Evolutionary conservation across 2,329 filamentous ascomycete genomes (phyloP).

Genomic region (Aspergillus arachidicola): DNA sequence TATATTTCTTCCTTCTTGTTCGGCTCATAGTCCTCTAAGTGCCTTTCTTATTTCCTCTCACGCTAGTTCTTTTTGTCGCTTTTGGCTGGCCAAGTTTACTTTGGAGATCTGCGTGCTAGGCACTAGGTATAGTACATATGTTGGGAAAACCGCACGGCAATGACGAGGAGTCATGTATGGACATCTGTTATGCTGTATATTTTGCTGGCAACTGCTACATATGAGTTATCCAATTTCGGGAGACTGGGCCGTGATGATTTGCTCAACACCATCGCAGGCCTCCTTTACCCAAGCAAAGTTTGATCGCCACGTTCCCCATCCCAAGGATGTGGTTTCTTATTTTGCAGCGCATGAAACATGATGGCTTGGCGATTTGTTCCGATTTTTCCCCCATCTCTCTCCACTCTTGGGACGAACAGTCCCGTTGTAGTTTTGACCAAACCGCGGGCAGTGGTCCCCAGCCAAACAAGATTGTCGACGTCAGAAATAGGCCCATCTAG

Average conservation of each 20-base stretch:
- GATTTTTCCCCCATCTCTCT: neutral
- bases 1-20: neutral
- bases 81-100: neutral
- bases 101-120: neutral
- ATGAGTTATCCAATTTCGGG: conserved; percentile 4
- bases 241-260: neutral
- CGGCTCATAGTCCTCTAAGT: neutral
- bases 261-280: neutral
- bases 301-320: conserved; percentile 10
- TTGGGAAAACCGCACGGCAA: neutral
- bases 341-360: conserved; percentile 6
- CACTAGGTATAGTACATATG: neutral
- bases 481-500: conserved; percentile 5
- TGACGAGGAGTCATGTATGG: neutral
- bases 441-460: conserved; percentile 7
- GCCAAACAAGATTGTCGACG: conserved; percentile 12
- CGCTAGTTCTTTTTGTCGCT: neutral
- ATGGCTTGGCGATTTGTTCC: conserved; percentile 6
- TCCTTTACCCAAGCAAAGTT: neutral
- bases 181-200: neutral
- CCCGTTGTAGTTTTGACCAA: conserved; percentile 13
- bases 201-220: conserved; percentile 3
- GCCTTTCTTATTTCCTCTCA: neutral
- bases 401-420: conserved; percentile 2
- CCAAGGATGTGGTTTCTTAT: conserved; percentile 6